A percentile compares a stretch with the other conserved stretches of the same genome.
phyloP scores from a whole-genome alignment of 2,329 filamentous ascomycete genomes.

The Calonectria crousiana region DNA sequence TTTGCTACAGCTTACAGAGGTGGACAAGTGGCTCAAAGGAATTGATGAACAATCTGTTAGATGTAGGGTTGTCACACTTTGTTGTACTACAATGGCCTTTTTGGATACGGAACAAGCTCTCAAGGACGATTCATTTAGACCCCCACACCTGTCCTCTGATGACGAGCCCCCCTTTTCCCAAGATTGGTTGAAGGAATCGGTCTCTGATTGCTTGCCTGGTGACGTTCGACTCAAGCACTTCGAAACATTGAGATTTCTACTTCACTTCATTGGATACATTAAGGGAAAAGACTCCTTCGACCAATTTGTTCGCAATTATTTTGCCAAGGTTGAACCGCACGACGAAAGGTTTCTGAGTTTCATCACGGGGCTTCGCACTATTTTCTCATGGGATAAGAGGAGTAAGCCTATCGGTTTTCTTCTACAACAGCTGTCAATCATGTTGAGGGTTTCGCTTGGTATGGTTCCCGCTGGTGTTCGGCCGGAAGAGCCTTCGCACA shows the following conservation, averaged over 20 bases:
- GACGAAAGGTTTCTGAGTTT: background rate
- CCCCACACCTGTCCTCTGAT: background rate
- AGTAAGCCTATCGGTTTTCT: background rate
- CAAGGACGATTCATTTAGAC: background rate
- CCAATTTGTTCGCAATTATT: background rate
- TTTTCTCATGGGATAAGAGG: background rate
- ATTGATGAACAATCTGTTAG: background rate
- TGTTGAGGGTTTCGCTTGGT: background rate
- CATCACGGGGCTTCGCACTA: background rate
- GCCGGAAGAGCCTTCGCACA: background rate
- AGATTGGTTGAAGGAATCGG: background rate
- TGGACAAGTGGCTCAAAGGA: background rate
- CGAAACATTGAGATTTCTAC: background rate
- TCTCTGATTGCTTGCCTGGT: background rate
- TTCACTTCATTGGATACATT: background rate
- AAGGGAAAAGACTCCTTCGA: background rate
- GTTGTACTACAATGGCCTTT: background rate
- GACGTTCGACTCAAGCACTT: background rate
- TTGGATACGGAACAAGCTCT: background rate
- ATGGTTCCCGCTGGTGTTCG: background rate
- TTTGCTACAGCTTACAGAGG: background rate
- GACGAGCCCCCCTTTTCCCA: background rate
- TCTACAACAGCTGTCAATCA: background rate
- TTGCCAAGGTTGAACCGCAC: background rate
- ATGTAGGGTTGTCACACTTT: background rate